Evolutionary conservation across 495 filamentous ascomycete genomes (phyloP).

Genomic region (Daldinia bambusicola): DNA sequence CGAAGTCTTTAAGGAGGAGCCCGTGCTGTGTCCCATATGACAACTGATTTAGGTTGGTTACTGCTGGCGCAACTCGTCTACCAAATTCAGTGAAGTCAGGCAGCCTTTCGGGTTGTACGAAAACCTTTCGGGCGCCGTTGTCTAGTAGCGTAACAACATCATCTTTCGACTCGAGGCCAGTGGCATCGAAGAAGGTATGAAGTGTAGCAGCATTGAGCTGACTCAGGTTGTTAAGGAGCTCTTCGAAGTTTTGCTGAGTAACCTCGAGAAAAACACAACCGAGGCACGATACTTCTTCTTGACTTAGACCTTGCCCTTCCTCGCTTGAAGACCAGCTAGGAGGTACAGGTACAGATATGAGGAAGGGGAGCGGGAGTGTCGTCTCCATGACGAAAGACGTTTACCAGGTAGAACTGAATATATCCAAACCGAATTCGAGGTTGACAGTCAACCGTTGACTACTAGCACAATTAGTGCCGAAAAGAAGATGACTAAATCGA

Average conservation of each 20-base stretch:
- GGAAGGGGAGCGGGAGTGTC: constrained; percentile 65
- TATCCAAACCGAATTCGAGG: constrained; percentile 8
- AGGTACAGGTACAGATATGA: constrained; percentile 67
- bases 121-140: constrained; percentile 85
- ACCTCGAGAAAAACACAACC: constrained; percentile 79
- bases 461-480: constrained; percentile 3
- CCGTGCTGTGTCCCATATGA: constrained; percentile 53
- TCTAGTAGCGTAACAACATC: constrained; percentile 85
- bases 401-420: constrained; percentile 12
- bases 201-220: constrained; percentile 70
- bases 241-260: constrained; percentile 64
- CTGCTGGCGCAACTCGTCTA: constrained; percentile 55
- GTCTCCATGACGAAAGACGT: constrained; percentile 59
- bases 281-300: constrained; percentile 80
- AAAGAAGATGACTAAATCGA: constrained; percentile 33
- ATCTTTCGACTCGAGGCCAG: constrained; percentile 69
- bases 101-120: constrained; percentile 75
- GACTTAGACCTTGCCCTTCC: constrained; percentile 62
- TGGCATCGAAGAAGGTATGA: constrained; percentile 79
- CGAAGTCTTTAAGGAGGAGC: constrained; percentile 59
- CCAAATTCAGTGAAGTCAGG: constrained; percentile 57
- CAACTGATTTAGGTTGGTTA: constrained; percentile 47
- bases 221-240: constrained; percentile 72
- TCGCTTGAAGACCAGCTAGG: constrained; percentile 59
- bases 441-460: too few species aligned